Percentiles rank a stretch among this genome's conserved stretches.
Evolutionary conservation across 2,329 filamentous ascomycete genomes (phyloP).

Genomic region (Exophiala sp.): DNA sequence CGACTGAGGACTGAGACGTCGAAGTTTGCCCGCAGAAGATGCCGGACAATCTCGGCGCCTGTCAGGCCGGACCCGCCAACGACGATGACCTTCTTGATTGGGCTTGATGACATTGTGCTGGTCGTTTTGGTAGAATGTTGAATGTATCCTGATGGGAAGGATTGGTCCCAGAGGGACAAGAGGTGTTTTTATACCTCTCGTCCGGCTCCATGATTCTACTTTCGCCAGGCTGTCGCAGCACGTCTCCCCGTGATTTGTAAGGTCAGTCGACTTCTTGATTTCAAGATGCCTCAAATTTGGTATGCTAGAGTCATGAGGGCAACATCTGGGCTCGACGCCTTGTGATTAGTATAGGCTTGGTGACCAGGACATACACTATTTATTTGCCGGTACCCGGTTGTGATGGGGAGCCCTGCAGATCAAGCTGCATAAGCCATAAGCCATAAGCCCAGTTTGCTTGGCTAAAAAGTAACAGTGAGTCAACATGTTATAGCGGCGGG

Average conservation of each 20-base stretch:
- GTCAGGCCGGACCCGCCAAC: conserved; percentile 8
- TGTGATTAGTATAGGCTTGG: background rate
- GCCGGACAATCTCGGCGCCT: conserved; percentile 1
- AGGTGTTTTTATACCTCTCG: background rate
- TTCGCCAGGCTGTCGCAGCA: background rate
- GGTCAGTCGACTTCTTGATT: background rate
- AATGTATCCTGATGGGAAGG: background rate
- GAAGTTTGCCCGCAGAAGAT: conserved; percentile 18
- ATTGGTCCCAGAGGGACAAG: background rate
- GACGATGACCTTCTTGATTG: conserved; percentile 7
- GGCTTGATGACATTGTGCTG: conserved; percentile 4
- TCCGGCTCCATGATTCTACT: background rate
- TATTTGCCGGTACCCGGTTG: background rate
- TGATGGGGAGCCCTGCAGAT: background rate
- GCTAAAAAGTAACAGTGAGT: too few species aligned
- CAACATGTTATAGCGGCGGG: too few species aligned
- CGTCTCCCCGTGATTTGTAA: background rate
- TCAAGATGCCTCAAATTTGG: background rate
- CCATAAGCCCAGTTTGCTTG: background rate
- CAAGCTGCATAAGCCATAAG: conserved; percentile 1
- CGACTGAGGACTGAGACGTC: conserved; percentile 31
- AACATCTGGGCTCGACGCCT: background rate
- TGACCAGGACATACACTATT: background rate
- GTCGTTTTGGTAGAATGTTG: background rate
- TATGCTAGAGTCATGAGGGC: background rate